Base-by-base conservation (phyloP, 2,329 filamentous ascomycete genomes). In the Cryphonectria nitschkei region DNA sequence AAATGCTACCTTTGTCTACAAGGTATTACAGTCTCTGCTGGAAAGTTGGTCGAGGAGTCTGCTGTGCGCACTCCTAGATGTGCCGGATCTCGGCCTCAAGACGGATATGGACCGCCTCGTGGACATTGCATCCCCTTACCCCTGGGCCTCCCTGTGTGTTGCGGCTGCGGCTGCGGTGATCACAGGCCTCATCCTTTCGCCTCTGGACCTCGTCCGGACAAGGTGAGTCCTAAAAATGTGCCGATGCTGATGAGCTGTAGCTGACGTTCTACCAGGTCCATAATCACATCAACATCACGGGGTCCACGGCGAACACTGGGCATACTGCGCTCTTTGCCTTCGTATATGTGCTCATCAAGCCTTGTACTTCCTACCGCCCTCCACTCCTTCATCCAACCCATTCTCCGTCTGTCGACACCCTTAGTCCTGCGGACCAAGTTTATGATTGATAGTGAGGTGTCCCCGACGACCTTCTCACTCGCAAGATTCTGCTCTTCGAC, bases 41-140 rank as follows among this genome's bases (percentile, higher is more conserved):
- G 96, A 98, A 79, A 95, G 93, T 75, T 99, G 97, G 90, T 93
- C 95, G 13, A 89, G 94, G 76, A 96, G 94, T 76, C 87, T 98
- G 67, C 86, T 98, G n/a, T 94, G 94, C 61, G 95, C 96, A 1
- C 86, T 98, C 7, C 87, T 98, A 75, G 97, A 97, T 73, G 88
- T 98, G 19, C 95, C 95, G 0, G 95, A 98, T 77, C 84, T 94
- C 43, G 93, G 92, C 11, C 83, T 94, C 68, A 89, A 88, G 75
- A 92, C 93, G 70, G 90, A 94, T 66, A 86, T 94, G 62, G 94
- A 97, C 77, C 90, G 95, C 29, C 84, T 95, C 71, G 84, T 89
- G 69, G 88, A 89, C 73, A 86, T 90, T 72, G 93, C 93, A 16
- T 94, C 93, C 13, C 91, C 94, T 1, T 94, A 93, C 73, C 95